Base-by-base conservation (phyloP, 2,329 filamentous ascomycete species). In the Thielaviopsis musarum region DNA sequence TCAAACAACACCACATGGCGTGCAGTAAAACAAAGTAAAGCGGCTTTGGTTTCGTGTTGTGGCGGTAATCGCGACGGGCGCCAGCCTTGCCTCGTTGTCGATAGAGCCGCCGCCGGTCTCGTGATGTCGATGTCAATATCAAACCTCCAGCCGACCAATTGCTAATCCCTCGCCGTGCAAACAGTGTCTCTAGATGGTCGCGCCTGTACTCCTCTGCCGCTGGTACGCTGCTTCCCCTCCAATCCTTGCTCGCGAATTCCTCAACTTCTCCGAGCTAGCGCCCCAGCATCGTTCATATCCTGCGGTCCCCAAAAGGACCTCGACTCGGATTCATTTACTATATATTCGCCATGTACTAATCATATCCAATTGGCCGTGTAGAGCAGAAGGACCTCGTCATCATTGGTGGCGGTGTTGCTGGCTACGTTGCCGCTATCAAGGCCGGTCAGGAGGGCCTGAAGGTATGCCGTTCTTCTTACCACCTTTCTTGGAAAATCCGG, bases 341-440 rank as follows among this genome's bases (percentile, higher is more conserved):
- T 56, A 28, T 45, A 51, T 53, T 38, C 41, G 10, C 13, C n/a
- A 72, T 78, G 67, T 71, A 73, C 64, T 70, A 72, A 62, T 57
- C 30, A 34, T 34, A 34, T 34, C 26, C 28, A 30, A 28, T 58
- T 58, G 13, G 15, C 41, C 22, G n/a, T 56, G 30, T 54, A 89
- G 89, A 91, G 73, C 89, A 96, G 73, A 94, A 95, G 74, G 93
- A 98, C 73, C 80, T 98, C 59, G 86, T 98, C 70, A 91, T 98
- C 74, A 95, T 98, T 70, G 93, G 93, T 69, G 93, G 93, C 72
- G 93, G 93, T 77, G 93, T 97, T 69, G 93, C 91, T 67, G 93
- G 93, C 70, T 98, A 98, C 76, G 93, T 98, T 69, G 91, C 93
- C 65, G 93, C 93, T 68, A 98, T 98, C 79, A 98, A 97, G 78